phyloP scores from a whole-genome alignment of 768 basidiomycete species.

The Boletus huronensis region DNA sequence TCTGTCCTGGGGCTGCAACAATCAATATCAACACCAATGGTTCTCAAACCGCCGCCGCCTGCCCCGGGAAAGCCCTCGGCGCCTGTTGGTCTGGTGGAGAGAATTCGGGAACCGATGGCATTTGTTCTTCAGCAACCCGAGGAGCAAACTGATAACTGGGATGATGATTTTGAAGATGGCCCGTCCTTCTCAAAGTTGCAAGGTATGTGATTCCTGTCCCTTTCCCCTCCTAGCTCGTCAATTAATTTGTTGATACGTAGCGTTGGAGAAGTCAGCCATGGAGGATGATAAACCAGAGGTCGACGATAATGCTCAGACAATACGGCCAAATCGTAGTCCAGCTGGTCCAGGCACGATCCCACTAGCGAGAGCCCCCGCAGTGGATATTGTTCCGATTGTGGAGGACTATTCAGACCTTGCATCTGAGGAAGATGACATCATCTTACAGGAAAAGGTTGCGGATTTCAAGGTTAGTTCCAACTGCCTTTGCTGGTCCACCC shows the following conservation, averaged over 20 bases:
- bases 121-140: constrained; percentile 71
- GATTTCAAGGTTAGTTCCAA: constrained; percentile 65
- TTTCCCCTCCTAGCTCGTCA: neutral
- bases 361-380: constrained; percentile 58
- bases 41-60: constrained; percentile 21
- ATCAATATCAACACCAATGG: constrained; percentile 32
- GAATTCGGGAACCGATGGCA: constrained; percentile 52
- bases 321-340: constrained; percentile 73
- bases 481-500: neutral
- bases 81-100: constrained; percentile 35
- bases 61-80: constrained; percentile 18
- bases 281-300: constrained; percentile 54
- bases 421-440: constrained; percentile 69
- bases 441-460: constrained; percentile 73
- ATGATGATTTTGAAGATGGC: constrained; percentile 95
- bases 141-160: constrained; percentile 95
- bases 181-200: constrained; percentile 85
- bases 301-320: constrained; percentile 80
- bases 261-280: constrained; percentile 55
- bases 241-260: constrained; percentile 30
- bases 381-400: constrained; percentile 62
- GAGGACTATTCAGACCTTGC: constrained; percentile 93
- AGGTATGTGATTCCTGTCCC: constrained; percentile 30
- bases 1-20: constrained; percentile 35
- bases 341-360: constrained; percentile 47